These are phyloP conservation scores for Kalaharituber pfeilii DNA, from an alignment of 2,329 filamentous ascomycete genomes.

Conservation along the genomic window DNA sequence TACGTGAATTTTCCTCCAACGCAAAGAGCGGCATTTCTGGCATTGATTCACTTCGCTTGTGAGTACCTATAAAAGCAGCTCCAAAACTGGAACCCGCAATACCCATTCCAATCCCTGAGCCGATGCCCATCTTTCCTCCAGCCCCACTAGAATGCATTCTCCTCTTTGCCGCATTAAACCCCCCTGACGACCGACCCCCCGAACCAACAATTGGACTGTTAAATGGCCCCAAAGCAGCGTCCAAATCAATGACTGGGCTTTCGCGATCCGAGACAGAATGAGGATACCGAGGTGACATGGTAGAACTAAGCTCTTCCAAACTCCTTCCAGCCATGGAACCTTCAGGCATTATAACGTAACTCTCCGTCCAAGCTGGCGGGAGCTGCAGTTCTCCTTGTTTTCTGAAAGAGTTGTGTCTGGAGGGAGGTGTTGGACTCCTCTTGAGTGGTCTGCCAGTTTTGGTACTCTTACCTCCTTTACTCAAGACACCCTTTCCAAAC, in stretches of 20 bases:
- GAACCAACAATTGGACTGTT: constrained; percentile 55
- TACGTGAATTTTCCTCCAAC: constrained; percentile 38
- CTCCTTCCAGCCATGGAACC: constrained; percentile 4
- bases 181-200: constrained; percentile 29
- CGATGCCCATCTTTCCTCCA: neutral
- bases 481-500: constrained; percentile 30
- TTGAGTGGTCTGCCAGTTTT: constrained; percentile 36
- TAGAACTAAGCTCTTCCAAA: constrained; percentile 27
- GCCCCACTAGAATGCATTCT: constrained; percentile 56
- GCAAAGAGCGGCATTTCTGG: constrained; percentile 58
- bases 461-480: constrained; percentile 33
- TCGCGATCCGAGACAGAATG: constrained; percentile 43
- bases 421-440: constrained; percentile 31
- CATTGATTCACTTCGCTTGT: constrained; percentile 62
- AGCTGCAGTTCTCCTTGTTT: constrained; percentile 19
- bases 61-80: constrained; percentile 28
- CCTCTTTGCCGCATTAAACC: constrained; percentile 49
- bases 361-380: constrained; percentile 19
- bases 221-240: constrained; percentile 82
- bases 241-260: constrained; percentile 77
- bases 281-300: constrained; percentile 21
- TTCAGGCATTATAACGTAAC: constrained; percentile 23
- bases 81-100: neutral
- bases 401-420: constrained; percentile 8
- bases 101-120: neutral